These are phyloP conservation scores for Pelargonium australe DNA, from an alignment of 441 rosid species.

Conservation along the genomic window DNA sequence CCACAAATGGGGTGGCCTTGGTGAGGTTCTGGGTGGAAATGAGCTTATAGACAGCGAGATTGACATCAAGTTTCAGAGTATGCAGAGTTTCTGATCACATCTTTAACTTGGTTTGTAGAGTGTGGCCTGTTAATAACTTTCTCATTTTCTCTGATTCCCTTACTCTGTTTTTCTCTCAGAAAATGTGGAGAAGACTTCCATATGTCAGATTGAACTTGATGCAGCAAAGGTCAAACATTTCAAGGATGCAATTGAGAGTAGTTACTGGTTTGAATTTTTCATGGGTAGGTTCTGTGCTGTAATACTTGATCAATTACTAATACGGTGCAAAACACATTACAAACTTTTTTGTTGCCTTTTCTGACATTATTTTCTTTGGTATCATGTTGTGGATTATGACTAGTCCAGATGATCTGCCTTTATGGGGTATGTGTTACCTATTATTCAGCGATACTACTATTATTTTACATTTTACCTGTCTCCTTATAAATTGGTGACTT, in stretches of 20 bases:
- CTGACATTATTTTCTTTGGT: slow-evolving; percentile 26
- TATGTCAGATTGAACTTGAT: slow-evolving; percentile 60
- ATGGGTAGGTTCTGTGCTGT: slow-evolving; percentile 57
- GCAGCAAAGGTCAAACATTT: slow-evolving; percentile 69
- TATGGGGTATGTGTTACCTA: slow-evolving; percentile 62
- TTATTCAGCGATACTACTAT: background rate
- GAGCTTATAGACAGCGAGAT: slow-evolving; percentile 95
- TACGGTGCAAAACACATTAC: background rate
- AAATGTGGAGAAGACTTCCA: slow-evolving; percentile 52
- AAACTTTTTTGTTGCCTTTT: background rate
- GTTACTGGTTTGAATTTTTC: slow-evolving; percentile 92
- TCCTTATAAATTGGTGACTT: slow-evolving; percentile 15
- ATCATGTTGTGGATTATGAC: slow-evolving; percentile 27
- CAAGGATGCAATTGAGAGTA: slow-evolving; percentile 84
- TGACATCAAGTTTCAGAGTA: slow-evolving; percentile 79
- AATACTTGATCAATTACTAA: background rate
- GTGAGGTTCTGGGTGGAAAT: slow-evolving; percentile 99
- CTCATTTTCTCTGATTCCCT: background rate
- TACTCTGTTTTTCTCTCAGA: slow-evolving; percentile 28
- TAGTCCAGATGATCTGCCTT: slow-evolving; percentile 87
- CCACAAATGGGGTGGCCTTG: slow-evolving; percentile 99
- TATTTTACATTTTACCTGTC: background rate
- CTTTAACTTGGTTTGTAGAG: slow-evolving; percentile 13
- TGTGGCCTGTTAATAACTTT: slow-evolving; percentile 6
- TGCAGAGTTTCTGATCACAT: slow-evolving; percentile 18